A percentile compares a stretch with the other conserved stretches of the same genome.
Evolutionary conservation across 2,329 filamentous ascomycete genomes (phyloP).

Genomic region (Cryphonectria japonica): DNA sequence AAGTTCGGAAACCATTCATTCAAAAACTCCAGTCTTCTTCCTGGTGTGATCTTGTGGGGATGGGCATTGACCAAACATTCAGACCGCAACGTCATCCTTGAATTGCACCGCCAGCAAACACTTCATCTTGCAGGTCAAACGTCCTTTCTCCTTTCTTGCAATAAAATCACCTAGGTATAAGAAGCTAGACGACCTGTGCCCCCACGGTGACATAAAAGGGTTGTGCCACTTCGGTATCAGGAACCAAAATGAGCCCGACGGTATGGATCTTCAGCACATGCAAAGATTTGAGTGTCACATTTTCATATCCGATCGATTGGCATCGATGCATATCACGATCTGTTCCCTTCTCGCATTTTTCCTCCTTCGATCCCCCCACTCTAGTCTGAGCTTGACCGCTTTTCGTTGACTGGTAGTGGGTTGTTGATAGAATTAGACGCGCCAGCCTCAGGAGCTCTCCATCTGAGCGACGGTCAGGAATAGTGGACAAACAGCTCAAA

Average conservation of each 20-base stretch:
- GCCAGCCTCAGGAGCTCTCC: neutral
- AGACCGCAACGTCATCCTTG: neutral
- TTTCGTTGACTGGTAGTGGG: neutral
- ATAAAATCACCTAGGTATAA: neutral
- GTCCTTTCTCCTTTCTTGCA: neutral
- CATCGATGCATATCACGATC: neutral
- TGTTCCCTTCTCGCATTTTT: too few species aligned
- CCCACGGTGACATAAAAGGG: neutral
- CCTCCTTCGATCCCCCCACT: neutral
- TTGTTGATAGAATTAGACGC: neutral
- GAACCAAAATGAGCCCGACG: neutral
- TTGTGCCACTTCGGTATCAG: neutral
- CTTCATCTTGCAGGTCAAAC: neutral
- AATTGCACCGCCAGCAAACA: neutral
- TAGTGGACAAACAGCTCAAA: neutral
- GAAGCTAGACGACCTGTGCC: neutral
- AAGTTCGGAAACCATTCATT: neutral
- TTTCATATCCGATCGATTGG: neutral
- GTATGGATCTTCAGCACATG: neutral
- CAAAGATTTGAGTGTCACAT: neutral
- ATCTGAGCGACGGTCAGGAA: neutral
- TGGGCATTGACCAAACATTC: neutral
- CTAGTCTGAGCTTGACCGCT: neutral
- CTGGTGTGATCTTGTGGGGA: neutral
- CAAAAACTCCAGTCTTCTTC: too few species aligned